Base-by-base conservation (phyloP, 108 stramenopile genomes). In the Schizochytrium sp. region DNA sequence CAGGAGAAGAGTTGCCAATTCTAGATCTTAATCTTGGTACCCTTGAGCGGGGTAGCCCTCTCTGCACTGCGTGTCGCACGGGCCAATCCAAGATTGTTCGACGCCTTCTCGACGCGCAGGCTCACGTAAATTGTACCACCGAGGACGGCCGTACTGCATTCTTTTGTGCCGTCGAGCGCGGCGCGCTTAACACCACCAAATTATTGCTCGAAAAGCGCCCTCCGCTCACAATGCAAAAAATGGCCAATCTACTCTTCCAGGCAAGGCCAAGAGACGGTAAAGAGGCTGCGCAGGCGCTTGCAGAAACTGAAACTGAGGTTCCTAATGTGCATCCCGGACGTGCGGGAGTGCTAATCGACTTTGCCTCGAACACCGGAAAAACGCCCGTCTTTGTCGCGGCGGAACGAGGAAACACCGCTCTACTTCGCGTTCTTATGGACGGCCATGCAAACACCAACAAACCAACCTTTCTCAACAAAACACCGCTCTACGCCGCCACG, bases 171-270 rank as follows among this genome's bases (percentile, higher is more conserved):
- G 76, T 83, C 25, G 76, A 83, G 51, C 76, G 76, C 44, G 76
- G 76, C 3, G 76, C 76, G 19, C 48, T 83, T 12, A 83, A 83
- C 51, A 83, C 76, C 16, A 83, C 76, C 45, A 83, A 83, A 23
- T 12, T 83, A 6, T 45, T 83, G 45, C 76, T 83, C 48, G 76
- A 83, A 83, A 83, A 83, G 51, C 76, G 76, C 45, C 76, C 76
- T 10, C 76, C 76, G 6, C 19, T 83, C 23, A 83, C 76, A 6
- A 53, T 25, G n/a, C 28, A 21, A 6, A 43, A 83, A 4, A 83
- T 83, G 76, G 28, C 51, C 6, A 28, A 55, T 16, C 4, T 83
- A 1, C 23, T 83, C 43, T 83, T 53, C 23, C 48, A 53, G 23
- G 76, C 76, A 34, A 83, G 76, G 6, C 76, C 76, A 12, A 43